phyloP scores from a whole-genome alignment of 2,329 filamentous ascomycete genomes.

The Talaromyces sp. region DNA sequence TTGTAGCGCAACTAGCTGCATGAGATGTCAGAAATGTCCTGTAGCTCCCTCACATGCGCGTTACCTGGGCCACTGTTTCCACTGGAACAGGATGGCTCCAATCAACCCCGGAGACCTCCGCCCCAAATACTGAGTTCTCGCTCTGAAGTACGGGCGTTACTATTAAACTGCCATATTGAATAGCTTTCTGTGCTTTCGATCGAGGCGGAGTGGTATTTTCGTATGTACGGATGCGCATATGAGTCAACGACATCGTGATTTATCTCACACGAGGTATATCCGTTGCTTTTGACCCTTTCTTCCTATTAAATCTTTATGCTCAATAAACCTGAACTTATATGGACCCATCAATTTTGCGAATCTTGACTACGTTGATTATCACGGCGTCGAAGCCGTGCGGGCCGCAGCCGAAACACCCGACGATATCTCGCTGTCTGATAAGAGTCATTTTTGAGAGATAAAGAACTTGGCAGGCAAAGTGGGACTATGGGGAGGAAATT shows the following conservation, averaged over 20 bases:
- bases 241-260: conserved; percentile 2
- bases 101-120: conserved; percentile 16
- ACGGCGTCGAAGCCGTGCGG: conserved; percentile 15
- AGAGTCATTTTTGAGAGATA: background rate
- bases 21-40: background rate
- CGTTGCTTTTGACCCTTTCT: background rate
- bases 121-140: conserved; percentile 13
- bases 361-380: background rate
- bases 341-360: background rate
- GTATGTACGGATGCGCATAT: conserved; percentile 16
- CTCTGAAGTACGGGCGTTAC: conserved; percentile 15
- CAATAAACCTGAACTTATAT: background rate
- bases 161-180: conserved; percentile 13
- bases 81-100: conserved; percentile 13
- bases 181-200: background rate
- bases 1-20: conserved; percentile 22
- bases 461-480: background rate
- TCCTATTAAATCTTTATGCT: background rate
- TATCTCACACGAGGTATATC: background rate
- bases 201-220: conserved; percentile 14
- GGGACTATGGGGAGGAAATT: background rate
- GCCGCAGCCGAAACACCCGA: conserved; percentile 15
- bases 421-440: background rate
- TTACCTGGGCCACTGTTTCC: conserved; percentile 16
- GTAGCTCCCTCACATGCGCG: background rate